A percentile compares a stretch with the other conserved stretches of the same genome.
These are phyloP conservation scores for Cladosporium cucumerinum DNA, from an alignment of 2,329 filamentous ascomycete species.

Conservation along the genomic window DNA sequence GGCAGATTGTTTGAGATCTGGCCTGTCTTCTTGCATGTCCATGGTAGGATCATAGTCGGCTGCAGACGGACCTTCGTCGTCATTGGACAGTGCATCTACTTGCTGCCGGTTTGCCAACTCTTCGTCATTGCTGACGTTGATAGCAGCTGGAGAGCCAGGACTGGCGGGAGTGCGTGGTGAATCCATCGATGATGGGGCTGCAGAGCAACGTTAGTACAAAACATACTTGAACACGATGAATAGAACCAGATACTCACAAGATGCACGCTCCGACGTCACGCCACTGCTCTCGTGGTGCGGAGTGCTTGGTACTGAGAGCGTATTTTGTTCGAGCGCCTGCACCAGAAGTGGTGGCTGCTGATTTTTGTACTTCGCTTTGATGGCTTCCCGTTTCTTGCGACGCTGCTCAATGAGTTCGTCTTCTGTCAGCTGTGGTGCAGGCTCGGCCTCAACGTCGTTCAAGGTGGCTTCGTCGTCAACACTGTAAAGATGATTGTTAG, in stretches of 20 bases:
- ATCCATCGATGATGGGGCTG: constrained; percentile 24
- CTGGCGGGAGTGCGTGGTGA: constrained; percentile 25
- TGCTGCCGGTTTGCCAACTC: constrained; percentile 36
- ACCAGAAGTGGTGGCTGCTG: constrained; percentile 59
- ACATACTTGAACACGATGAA: neutral
- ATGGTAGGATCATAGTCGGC: constrained; percentile 87
- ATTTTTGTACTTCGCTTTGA: constrained; percentile 74
- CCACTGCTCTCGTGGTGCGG: constrained; percentile 28
- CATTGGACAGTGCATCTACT: constrained; percentile 30
- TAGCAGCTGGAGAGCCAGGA: constrained; percentile 39
- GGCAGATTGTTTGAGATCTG: constrained; percentile 29
- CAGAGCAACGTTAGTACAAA: neutral
- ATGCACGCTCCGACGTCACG: constrained; percentile 23
- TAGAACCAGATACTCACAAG: neutral
- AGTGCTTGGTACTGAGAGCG: constrained; percentile 59
- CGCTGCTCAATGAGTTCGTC: constrained; percentile 80
- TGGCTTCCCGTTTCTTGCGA: constrained; percentile 77
- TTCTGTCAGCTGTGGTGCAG: constrained; percentile 62
- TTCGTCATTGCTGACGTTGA: constrained; percentile 41
- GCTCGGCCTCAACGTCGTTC: constrained; percentile 48
- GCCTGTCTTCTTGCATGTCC: constrained; percentile 66
- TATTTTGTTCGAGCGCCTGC: constrained; percentile 61
- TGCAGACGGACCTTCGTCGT: constrained; percentile 76
- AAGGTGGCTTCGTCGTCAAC: constrained; percentile 29
- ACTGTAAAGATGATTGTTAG: constrained; percentile 43